Evolutionary conservation across 441 rosid species (phyloP), one percentile per base, ranked within the genome.

Genomic region (Syzygium malaccense): DNA sequence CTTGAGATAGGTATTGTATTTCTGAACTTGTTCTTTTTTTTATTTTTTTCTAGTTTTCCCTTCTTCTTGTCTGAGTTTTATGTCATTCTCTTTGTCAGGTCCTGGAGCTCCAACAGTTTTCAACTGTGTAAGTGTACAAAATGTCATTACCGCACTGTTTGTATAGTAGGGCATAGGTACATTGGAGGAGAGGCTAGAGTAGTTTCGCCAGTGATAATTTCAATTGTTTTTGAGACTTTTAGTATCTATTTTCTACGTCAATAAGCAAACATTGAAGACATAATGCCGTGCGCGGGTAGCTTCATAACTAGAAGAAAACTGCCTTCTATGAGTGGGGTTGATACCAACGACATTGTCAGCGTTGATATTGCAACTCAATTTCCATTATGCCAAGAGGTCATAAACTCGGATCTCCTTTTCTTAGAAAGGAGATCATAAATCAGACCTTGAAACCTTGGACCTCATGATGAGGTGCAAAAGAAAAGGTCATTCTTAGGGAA

Each of bases 91-190:
- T 86, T 9, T 93, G 19, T 75, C 95, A 97, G 99, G 99, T 90
- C 99, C 98, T 88, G 99, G 93, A 87, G 99, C 99, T 85, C 99
- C 99, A 55, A 89, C 87, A 30, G 54, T 96, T 89, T 96, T 98
- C 94, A 98, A 97, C 88, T 96, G 95, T 88, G 99, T 98, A 94
- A 80, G 98, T 93, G 86, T 62, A 25, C 86, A 53, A 23, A 78
- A n/a, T 75, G 83, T 23, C 83, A 75, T 75, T 23, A 37, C 83
- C 3, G 10, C n/a, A 75, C 83, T 41, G n/a, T 49, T 25, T 75
- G 83, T 75, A 23, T 41, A 37, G 48, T 75, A 71, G 9, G 51
- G 51, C 51, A 75, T 75, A 64, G 75, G 23, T 64, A 64, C 75
- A 64, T 64, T 3, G 75, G 75, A 17, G 37, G 41, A 33, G 8